A percentile compares a stretch with the other conserved stretches of the same genome.
Evolutionary conservation across 2,329 filamentous ascomycete genomes (phyloP).

Genomic region (Fusarium nanum): DNA sequence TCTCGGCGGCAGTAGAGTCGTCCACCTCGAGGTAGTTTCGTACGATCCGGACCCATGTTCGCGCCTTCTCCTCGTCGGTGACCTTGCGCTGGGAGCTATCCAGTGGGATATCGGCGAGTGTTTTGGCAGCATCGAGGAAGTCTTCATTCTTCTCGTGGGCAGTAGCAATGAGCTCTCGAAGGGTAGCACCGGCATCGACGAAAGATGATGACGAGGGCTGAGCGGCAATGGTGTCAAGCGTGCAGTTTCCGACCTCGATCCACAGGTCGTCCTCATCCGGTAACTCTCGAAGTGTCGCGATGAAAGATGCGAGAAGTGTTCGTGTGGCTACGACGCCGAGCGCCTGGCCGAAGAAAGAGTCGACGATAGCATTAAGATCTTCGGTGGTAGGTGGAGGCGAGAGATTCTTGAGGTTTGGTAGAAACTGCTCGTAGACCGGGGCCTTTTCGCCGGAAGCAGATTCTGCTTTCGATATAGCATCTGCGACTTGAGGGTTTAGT

Average conservation of each 20-base stretch:
- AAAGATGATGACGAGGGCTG: slow-evolving; percentile 75
- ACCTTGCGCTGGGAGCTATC: slow-evolving; percentile 90
- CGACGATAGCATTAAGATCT: slow-evolving; percentile 75
- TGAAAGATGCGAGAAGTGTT: slow-evolving; percentile 75
- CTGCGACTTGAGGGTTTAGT: slow-evolving; percentile 55
- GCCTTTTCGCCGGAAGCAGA: slow-evolving; percentile 55
- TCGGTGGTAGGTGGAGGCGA: slow-evolving; percentile 56
- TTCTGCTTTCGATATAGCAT: slow-evolving; percentile 58
- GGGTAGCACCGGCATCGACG: slow-evolving; percentile 83
- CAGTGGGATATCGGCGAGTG: slow-evolving; percentile 85
- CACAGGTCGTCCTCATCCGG: slow-evolving; percentile 73
- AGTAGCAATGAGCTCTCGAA: slow-evolving; percentile 84
- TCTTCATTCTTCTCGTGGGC: slow-evolving; percentile 87
- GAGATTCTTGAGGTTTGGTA: slow-evolving; percentile 56
- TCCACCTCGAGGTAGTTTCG: slow-evolving; percentile 94
- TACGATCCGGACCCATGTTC: slow-evolving; percentile 93
- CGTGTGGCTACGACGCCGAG: slow-evolving; percentile 82
- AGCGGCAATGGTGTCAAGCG: slow-evolving; percentile 73
- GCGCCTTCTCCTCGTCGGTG: slow-evolving; percentile 82
- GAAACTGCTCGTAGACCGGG: slow-evolving; percentile 60
- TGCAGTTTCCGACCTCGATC: slow-evolving; percentile 79
- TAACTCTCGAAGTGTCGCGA: slow-evolving; percentile 70
- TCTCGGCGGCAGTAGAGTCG: slow-evolving; percentile 85
- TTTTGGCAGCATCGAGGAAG: slow-evolving; percentile 80
- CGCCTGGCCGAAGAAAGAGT: slow-evolving; percentile 73